Evolutionary conservation across 441 rosid species (phyloP), one percentile per base, ranked within the genome.

Genomic region (Sinapis alba): DNA sequence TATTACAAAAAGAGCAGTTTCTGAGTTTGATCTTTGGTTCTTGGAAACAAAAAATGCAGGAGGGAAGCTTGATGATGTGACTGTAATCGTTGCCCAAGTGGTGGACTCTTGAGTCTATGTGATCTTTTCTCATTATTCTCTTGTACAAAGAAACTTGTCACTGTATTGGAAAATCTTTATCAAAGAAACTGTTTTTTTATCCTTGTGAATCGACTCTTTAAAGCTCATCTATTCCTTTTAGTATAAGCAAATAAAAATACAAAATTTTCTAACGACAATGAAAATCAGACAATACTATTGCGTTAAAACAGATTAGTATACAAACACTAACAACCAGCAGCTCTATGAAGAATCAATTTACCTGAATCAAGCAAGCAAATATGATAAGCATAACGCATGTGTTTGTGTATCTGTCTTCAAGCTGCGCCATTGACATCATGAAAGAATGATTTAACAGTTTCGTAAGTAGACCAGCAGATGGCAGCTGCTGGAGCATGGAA

Each of bases 401-500:
- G 62, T 10, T 45, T 71, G n/a, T 71, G 15, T 65, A 5, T 32
- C 10, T n/a, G 7, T 45, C 21, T 70, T 68, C 47, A 78, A 43
- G 51, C 18, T 5, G 51, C 72, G 16, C 43, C 79, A 61, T 89
- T 89, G 76, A 84, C 79, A 68, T 89, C 80, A 54, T 89, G 84
- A 57, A 96, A 96, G 79, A 91, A 91, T 6, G 83, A 45, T 81
- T 96, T 96, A 3, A 78, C 78, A 1, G 90, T 85, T 85, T 93
- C 99, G 64, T 96, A 96, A 6, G 93, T 87, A 13, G 99, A 91
- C 99, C 99, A 96, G 78, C 97, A 93, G 65, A 96, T 96, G 0
- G 98, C 97, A 27, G 99, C 98, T 69, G 99, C 99, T 18, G 98
- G 99, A 50, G 98, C 96, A 76, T 96, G 99, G 87, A 96, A 96